Conservation (phyloP, 306 rosid genomes). For the Ziziphus jujuba region DNA sequence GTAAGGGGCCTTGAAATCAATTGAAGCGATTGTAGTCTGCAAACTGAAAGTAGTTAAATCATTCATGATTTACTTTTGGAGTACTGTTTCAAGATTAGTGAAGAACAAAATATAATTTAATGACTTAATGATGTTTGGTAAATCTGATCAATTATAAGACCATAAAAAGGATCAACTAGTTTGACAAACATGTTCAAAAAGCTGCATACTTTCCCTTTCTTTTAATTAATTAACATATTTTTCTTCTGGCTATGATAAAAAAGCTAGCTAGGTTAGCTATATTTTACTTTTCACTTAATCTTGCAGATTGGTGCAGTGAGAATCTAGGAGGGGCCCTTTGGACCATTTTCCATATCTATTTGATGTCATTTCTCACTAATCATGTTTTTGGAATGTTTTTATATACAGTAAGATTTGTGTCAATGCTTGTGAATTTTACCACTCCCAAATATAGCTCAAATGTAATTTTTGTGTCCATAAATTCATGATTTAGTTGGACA, state of each 20-base stretch:
- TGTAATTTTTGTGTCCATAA: not conserved
- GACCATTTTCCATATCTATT: constrained; percentile 2
- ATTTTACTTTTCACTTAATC: constrained; percentile 7
- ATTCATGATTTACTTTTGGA: constrained; percentile 9
- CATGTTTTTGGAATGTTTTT: not conserved
- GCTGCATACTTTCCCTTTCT: not conserved
- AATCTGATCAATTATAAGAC: constrained; percentile 15
- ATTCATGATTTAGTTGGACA: too few relatives aligned
- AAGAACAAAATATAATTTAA: not conserved
- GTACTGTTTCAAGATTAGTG: not conserved
- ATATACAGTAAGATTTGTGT: not conserved
- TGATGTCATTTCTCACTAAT: not conserved
- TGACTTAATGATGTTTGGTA: not conserved
- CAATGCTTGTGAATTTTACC: not conserved
- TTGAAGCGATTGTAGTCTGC: too few relatives aligned
- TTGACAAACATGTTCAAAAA: constrained; percentile 22
- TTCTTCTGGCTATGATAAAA: not conserved
- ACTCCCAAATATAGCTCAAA: not conserved
- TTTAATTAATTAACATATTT: too few relatives aligned
- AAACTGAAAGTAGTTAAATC: constrained; percentile 6
- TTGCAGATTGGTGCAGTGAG: not conserved
- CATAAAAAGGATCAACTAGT: constrained; percentile 7
- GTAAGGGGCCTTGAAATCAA: too few relatives aligned
- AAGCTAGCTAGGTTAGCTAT: not conserved
- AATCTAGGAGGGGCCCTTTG: constrained; percentile 6